Conservation (phyloP, 2,329 filamentous ascomycete species). For the Colletotrichum sp. region DNA sequence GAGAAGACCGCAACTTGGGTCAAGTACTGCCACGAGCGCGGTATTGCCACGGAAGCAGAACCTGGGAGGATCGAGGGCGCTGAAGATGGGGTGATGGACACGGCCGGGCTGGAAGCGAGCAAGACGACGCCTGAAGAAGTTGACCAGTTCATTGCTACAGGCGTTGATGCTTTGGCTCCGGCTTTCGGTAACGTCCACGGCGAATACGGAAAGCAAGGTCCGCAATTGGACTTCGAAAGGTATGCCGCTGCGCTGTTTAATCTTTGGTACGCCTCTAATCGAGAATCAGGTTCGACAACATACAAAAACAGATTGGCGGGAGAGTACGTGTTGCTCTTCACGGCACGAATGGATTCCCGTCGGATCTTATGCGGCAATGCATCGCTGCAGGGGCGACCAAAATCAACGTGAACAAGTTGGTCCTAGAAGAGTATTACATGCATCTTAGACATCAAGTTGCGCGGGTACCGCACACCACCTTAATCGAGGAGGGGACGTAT, state of each 20-base stretch:
- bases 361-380: slow-evolving; percentile 46
- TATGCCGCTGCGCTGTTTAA: neutral
- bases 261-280: neutral
- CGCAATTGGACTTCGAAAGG: slow-evolving; percentile 62
- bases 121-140: slow-evolving; percentile 74
- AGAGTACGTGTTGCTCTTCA: slow-evolving; percentile 43
- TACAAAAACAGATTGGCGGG: neutral
- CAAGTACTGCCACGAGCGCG: slow-evolving; percentile 63
- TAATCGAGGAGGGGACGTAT: slow-evolving; percentile 46
- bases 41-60: slow-evolving; percentile 73
- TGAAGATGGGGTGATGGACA: slow-evolving; percentile 72
- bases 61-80: slow-evolving; percentile 68
- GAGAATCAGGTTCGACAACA: neutral
- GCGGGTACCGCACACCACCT: slow-evolving; percentile 27
- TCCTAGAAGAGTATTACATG: slow-evolving; percentile 42
- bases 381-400: slow-evolving; percentile 51
- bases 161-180: slow-evolving; percentile 76
- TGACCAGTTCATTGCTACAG: slow-evolving; percentile 72
- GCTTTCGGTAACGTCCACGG: slow-evolving; percentile 81
- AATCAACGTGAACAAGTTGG: slow-evolving; percentile 53
- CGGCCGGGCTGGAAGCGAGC: slow-evolving; percentile 48
- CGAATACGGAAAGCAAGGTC: slow-evolving; percentile 70
- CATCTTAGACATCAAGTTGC: slow-evolving; percentile 38
- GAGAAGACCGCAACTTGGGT: slow-evolving; percentile 65
- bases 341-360: slow-evolving; percentile 52